phyloP scores from a whole-genome alignment of 371 early-diverging fungal genomes.

The Mortierella sp. region DNA sequence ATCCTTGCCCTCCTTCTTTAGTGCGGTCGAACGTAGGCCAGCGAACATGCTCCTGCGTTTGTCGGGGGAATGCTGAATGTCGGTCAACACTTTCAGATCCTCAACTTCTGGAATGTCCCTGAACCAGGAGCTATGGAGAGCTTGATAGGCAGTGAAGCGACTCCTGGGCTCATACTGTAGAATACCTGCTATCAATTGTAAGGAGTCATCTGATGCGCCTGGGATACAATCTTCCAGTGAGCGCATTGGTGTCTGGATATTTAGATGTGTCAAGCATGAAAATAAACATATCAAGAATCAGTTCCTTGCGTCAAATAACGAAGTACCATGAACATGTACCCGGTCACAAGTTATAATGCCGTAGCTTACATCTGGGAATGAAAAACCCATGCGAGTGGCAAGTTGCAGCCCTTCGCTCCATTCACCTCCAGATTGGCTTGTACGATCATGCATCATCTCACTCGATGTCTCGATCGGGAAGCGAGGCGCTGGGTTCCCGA shows the following conservation, averaged over 20 bases:
- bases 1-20: constrained; percentile 39
- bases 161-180: constrained; percentile 89
- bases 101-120: constrained; percentile 46
- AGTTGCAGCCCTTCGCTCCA: constrained; percentile 45
- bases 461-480: neutral
- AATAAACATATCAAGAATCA: neutral
- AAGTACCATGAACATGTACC: neutral
- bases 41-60: constrained; percentile 52
- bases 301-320: neutral
- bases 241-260: constrained; percentile 60
- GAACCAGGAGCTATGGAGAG: constrained; percentile 80
- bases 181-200: constrained; percentile 85
- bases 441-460: neutral
- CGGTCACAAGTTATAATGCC: neutral
- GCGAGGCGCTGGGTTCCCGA: constrained; percentile 67
- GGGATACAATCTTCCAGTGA: constrained; percentile 72
- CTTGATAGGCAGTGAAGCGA: constrained; percentile 82
- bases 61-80: constrained; percentile 37
- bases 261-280: neutral
- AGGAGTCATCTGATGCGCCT: constrained; percentile 68
- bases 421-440: constrained; percentile 26
- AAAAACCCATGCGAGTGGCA: constrained; percentile 30
- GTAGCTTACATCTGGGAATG: constrained; percentile 33
- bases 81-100: constrained; percentile 27
- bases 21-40: constrained; percentile 13